Conservation (phyloP, 2,329 filamentous ascomycete species). For the Exophiala sp. region DNA sequence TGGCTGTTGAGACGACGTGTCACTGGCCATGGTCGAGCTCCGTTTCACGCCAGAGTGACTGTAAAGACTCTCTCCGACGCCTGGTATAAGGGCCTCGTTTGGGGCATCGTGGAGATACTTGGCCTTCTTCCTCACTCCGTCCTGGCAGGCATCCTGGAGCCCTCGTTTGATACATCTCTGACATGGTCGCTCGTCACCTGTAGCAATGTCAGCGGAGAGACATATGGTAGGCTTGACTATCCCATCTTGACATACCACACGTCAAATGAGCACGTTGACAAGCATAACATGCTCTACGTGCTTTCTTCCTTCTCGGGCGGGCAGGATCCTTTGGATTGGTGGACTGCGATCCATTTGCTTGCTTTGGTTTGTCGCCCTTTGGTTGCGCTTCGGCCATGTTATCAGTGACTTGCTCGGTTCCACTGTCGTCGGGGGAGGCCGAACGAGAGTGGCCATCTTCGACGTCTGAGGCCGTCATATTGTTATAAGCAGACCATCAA, state of each 20-base stretch:
- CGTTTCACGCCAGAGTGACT: constrained; percentile 43
- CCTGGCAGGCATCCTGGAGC: constrained; percentile 83
- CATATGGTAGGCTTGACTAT: constrained; percentile 8
- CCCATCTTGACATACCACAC: constrained; percentile 71
- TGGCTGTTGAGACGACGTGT: constrained; percentile 32
- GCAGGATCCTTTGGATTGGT: constrained; percentile 75
- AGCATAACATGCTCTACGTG: constrained; percentile 87
- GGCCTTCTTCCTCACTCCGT: constrained; percentile 95
- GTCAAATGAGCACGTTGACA: constrained; percentile 96
- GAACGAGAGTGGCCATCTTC: constrained; percentile 35
- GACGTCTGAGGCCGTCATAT: constrained; percentile 33
- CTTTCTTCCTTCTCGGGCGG: constrained; percentile 89
- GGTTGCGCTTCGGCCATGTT: constrained; percentile 35
- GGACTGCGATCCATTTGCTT: constrained; percentile 50
- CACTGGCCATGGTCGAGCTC: constrained; percentile 29
- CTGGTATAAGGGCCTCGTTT: constrained; percentile 80
- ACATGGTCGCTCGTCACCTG: constrained; percentile 93
- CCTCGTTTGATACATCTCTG: constrained; percentile 90
- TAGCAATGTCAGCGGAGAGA: constrained; percentile 30
- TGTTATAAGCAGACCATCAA: constrained; percentile 30
- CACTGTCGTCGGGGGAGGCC: constrained; percentile 36
- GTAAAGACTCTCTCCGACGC: constrained; percentile 62
- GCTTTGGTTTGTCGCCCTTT: constrained; percentile 44
- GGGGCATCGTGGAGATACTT: constrained; percentile 98
- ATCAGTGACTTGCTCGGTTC: constrained; percentile 35